phyloP scores from a whole-genome alignment of 495 filamentous ascomycete genomes.

The Lineolata rhizophorae region DNA sequence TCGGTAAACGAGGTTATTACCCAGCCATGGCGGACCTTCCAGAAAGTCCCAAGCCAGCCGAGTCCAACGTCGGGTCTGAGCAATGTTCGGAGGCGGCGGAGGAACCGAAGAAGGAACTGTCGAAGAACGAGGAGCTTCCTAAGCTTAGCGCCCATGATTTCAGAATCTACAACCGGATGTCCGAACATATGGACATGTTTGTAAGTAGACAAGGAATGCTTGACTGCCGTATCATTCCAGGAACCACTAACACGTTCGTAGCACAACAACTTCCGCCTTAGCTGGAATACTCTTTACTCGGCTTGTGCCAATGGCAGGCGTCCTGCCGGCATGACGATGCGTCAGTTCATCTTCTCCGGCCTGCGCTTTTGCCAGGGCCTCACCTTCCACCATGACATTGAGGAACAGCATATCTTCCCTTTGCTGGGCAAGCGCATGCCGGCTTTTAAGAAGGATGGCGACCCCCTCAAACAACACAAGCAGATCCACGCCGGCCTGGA shows the following conservation, averaged over 20 bases:
- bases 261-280: constrained; percentile 57
- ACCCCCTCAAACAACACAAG: constrained; percentile 57
- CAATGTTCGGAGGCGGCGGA: background rate
- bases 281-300: constrained; percentile 46
- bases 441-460: constrained; percentile 33
- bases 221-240: no score
- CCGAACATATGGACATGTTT: constrained; percentile 59
- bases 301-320: constrained; percentile 32
- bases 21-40: no score
- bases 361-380: constrained; percentile 46
- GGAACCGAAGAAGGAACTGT: constrained; percentile 30
- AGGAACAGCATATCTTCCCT: constrained; percentile 70
- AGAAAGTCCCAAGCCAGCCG: no score
- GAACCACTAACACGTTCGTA: constrained; percentile 11
- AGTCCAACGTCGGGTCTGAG: no score
- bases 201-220: constrained; percentile 29
- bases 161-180: constrained; percentile 43
- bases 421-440: constrained; percentile 61
- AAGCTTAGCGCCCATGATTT: constrained; percentile 34
- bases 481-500: constrained; percentile 69
- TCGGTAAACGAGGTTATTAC: no score
- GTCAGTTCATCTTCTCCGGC: constrained; percentile 39
- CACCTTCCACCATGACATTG: constrained; percentile 59
- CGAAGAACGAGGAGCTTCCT: constrained; percentile 40
- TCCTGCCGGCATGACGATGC: constrained; percentile 33